phyloP scores from a whole-genome alignment of 2,329 filamentous ascomycete species.

The Penicillium sp. region DNA sequence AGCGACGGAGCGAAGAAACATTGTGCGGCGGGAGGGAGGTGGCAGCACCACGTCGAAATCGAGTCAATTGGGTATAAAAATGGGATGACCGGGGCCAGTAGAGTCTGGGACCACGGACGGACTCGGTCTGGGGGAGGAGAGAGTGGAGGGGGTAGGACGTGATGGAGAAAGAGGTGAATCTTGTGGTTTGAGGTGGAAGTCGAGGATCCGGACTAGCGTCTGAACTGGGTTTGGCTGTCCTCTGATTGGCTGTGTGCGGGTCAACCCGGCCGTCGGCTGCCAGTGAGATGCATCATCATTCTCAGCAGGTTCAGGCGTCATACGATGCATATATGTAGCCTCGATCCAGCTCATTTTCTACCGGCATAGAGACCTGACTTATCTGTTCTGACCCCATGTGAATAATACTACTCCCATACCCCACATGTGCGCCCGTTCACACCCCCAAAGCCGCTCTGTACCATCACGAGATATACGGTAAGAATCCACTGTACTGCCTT shows the following conservation, averaged over 20 bases:
- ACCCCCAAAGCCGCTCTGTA: background rate
- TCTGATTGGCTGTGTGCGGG: conserved; percentile 34
- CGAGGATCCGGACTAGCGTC: conserved; percentile 38
- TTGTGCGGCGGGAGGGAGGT: conserved; percentile 37
- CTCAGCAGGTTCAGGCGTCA: conserved; percentile 2
- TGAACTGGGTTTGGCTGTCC: conserved; percentile 31
- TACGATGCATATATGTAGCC: background rate
- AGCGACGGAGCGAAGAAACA: conserved; percentile 48
- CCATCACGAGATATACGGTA: background rate
- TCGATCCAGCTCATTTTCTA: background rate
- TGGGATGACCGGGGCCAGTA: conserved; percentile 15
- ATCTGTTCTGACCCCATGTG: background rate
- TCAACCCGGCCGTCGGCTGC: conserved; percentile 17
- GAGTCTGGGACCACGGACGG: conserved; percentile 24
- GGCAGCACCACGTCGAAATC: conserved; percentile 27
- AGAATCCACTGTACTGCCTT: background rate
- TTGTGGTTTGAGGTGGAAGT: conserved; percentile 43
- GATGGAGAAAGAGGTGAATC: conserved; percentile 34
- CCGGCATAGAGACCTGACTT: background rate
- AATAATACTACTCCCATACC: background rate
- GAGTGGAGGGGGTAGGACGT: conserved; percentile 33
- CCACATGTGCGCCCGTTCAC: background rate
- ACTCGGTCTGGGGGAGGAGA: conserved; percentile 24
- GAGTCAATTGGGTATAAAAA: conserved; percentile 27
- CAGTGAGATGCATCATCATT: conserved; percentile 23